Percentiles rank a stretch among this genome's conserved stretches.
Conservation (phyloP, 192 early-diverging fungal species). For the Haplosporangium gracile region DNA sequence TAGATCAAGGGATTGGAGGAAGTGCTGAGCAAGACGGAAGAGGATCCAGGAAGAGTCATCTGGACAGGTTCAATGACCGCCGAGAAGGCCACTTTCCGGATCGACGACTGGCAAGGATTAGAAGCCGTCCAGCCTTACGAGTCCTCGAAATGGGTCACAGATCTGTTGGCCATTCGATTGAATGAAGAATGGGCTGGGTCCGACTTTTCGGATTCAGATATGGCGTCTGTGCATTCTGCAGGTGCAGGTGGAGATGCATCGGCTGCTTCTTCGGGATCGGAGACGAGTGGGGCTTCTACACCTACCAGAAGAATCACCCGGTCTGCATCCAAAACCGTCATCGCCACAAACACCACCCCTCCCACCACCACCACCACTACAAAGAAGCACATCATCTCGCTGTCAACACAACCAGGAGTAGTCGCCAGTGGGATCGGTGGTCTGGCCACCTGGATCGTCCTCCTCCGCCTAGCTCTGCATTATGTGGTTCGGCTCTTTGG, state of each 20-base stretch:
- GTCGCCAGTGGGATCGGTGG: constrained; percentile 65
- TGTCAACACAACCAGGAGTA: constrained; percentile 68
- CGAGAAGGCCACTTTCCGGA: constrained; percentile 38
- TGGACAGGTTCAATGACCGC: constrained; percentile 69
- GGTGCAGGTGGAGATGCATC: neutral
- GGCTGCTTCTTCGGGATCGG: constrained; percentile 9
- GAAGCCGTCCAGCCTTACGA: constrained; percentile 62
- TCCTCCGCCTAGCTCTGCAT: constrained; percentile 29
- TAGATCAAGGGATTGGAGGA: constrained; percentile 66
- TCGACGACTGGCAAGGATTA: constrained; percentile 66
- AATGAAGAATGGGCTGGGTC: constrained; percentile 47
- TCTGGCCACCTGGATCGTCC: constrained; percentile 56
- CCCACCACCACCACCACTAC: neutral
- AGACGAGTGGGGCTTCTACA: neutral
- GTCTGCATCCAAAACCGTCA: constrained; percentile 10
- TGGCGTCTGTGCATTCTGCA: neutral
- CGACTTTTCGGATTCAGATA: neutral
- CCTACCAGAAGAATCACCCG: constrained; percentile 26
- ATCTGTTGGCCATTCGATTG: constrained; percentile 58
- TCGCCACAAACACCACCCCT: neutral
- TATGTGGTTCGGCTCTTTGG: constrained; percentile 57
- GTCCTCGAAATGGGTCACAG: constrained; percentile 67
- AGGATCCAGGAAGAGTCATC: constrained; percentile 60
- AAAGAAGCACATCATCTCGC: constrained; percentile 55
- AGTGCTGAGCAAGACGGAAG: constrained; percentile 49